phyloP scores from a whole-genome alignment of 2,329 filamentous ascomycete species.

The Fusarium clavum region DNA sequence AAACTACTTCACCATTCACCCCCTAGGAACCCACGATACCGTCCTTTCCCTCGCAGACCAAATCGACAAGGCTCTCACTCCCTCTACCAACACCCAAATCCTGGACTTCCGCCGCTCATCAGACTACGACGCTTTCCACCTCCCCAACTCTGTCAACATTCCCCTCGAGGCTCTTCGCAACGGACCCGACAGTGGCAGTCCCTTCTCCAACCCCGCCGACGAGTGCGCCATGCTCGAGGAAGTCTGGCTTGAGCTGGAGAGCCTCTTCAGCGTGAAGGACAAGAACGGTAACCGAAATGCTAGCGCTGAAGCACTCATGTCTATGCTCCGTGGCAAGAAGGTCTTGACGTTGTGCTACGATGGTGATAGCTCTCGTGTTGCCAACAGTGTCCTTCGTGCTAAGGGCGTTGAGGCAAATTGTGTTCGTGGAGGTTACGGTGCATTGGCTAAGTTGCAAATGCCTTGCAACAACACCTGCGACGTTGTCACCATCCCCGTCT shows the following conservation, averaged over 20 bases:
- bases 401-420: constrained; percentile 61
- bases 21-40: constrained; percentile 41
- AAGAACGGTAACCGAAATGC: constrained; percentile 45
- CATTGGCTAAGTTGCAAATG: constrained; percentile 45
- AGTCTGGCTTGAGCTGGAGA: constrained; percentile 62
- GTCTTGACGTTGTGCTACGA: constrained; percentile 64
- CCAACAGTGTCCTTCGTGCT: constrained; percentile 65
- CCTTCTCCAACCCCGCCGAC: constrained; percentile 58
- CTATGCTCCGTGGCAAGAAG: constrained; percentile 51
- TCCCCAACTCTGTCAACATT: constrained; percentile 60
- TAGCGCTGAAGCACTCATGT: constrained; percentile 45
- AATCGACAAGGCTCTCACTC: constrained; percentile 43
- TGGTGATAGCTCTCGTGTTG: constrained; percentile 65
- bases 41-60: constrained; percentile 43
- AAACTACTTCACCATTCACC: constrained; percentile 49
- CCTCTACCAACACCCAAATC: constrained; percentile 51
- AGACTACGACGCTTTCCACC: constrained; percentile 58
- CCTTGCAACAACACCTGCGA: constrained; percentile 44
- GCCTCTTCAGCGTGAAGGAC: constrained; percentile 53
- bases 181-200: constrained; percentile 43
- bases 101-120: constrained; percentile 57
- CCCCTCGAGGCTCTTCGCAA: constrained; percentile 55
- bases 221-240: constrained; percentile 58
- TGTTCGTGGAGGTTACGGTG: constrained; percentile 56
- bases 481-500: constrained; percentile 36